Evolutionary conservation across 108 stramenopile genomes (phyloP).

Genomic region (Nitzschia sp.): DNA sequence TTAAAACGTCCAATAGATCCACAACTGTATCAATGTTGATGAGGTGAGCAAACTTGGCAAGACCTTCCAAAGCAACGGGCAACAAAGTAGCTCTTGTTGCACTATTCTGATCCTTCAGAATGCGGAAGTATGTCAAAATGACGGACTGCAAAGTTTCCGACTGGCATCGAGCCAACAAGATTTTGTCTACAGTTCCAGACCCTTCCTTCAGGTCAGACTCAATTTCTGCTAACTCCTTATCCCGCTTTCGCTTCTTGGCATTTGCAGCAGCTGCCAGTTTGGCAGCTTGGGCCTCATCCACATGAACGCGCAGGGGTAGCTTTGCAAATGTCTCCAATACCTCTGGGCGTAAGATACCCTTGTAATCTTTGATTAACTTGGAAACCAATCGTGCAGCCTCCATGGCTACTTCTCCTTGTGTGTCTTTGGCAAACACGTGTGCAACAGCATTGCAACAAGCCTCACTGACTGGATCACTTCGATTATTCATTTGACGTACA

Average conservation of each 20-base stretch:
- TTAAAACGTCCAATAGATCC: slow-evolving; percentile 76
- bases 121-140: slow-evolving; percentile 81
- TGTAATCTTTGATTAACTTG: slow-evolving; percentile 67
- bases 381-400: slow-evolving; percentile 74
- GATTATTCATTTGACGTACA: slow-evolving; percentile 63
- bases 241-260: slow-evolving; percentile 63
- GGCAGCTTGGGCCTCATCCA: slow-evolving; percentile 81
- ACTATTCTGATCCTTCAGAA: slow-evolving; percentile 57
- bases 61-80: slow-evolving; percentile 73
- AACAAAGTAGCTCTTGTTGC: slow-evolving; percentile 46
- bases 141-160: slow-evolving; percentile 76
- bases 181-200: slow-evolving; percentile 75
- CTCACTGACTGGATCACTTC: slow-evolving; percentile 54
- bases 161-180: slow-evolving; percentile 68
- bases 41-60: slow-evolving; percentile 85
- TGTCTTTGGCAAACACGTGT: slow-evolving; percentile 68
- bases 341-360: slow-evolving; percentile 52
- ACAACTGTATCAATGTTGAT: slow-evolving; percentile 83
- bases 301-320: slow-evolving; percentile 77
- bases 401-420: slow-evolving; percentile 72
- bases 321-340: slow-evolving; percentile 67
- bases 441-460: slow-evolving; percentile 66
- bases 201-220: slow-evolving; percentile 79
- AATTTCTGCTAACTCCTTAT: slow-evolving; percentile 67
- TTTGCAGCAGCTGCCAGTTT: slow-evolving; percentile 67